phyloP scores from a whole-genome alignment of 2,329 filamentous ascomycete species.

The Neoascochyta sp. region DNA sequence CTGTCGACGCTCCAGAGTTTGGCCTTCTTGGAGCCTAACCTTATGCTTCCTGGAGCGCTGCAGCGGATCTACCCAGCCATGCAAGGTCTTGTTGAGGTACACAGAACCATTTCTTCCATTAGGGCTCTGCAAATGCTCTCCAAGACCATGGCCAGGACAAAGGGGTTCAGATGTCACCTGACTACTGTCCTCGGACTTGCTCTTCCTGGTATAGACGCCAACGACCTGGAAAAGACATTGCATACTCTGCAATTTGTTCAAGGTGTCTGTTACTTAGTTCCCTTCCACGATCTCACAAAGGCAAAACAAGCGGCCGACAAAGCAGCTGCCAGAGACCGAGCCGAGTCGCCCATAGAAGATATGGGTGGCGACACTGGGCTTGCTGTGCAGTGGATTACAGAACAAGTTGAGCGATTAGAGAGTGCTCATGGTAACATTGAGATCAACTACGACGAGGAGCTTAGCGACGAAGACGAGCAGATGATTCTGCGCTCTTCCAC shows the following conservation, averaged over 20 bases:
- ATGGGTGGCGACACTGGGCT: conserved; percentile 48
- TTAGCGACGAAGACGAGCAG: conserved; percentile 82
- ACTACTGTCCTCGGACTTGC: conserved; percentile 90
- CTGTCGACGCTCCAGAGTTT: conserved; percentile 85
- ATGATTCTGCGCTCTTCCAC: conserved; percentile 90
- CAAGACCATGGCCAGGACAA: conserved; percentile 84
- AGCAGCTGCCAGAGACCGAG: conserved; percentile 17
- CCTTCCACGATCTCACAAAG: conserved; percentile 76
- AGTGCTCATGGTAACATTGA: conserved; percentile 78
- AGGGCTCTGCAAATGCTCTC: conserved; percentile 89
- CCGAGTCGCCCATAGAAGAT: conserved; percentile 33
- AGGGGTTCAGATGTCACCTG: conserved; percentile 94
- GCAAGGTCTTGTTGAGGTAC: conserved; percentile 94
- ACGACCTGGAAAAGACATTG: conserved; percentile 93
- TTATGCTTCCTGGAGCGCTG: conserved; percentile 87
- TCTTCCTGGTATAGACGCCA: conserved; percentile 92
- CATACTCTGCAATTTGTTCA: conserved; percentile 95
- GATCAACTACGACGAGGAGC: conserved; percentile 77
- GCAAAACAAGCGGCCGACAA: conserved; percentile 37
- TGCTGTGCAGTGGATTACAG: conserved; percentile 89
- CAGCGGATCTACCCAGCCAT: conserved; percentile 96
- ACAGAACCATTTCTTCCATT: conserved; percentile 90
- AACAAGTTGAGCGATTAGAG: conserved; percentile 92
- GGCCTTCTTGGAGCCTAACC: conserved; percentile 82
- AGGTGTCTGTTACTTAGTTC: conserved; percentile 92